A percentile compares a stretch with the other conserved stretches of the same genome.
Evolutionary conservation across 257 asterid genomes (phyloP).

Genomic region (Osmanthus fragrans): DNA sequence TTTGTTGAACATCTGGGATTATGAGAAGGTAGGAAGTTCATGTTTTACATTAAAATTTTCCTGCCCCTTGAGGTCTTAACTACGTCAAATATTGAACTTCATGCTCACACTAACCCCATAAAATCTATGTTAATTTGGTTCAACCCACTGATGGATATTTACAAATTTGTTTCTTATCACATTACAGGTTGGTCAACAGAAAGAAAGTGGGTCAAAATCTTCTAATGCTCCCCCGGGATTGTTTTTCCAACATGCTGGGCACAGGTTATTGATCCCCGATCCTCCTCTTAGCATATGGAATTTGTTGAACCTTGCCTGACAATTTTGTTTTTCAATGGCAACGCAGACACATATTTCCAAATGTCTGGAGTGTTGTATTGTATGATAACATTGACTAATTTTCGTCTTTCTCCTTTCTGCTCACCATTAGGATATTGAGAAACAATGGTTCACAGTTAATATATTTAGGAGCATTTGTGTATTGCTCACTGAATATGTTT

Average conservation of each 20-base stretch:
- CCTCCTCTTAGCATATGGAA: background rate
- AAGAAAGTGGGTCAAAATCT: slow-evolving; percentile 54
- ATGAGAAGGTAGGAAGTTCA: too few relatives aligned
- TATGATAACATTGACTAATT: too few relatives aligned
- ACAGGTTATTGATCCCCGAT: slow-evolving; percentile 56
- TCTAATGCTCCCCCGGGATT: slow-evolving; percentile 68
- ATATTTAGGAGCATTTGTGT: too few relatives aligned
- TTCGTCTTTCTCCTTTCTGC: too few relatives aligned
- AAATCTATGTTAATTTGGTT: slow-evolving; percentile 12
- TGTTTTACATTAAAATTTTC: slow-evolving; percentile 7
- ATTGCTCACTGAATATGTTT: too few relatives aligned
- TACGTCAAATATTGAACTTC: background rate
- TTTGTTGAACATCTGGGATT: too few relatives aligned
- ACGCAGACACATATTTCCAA: too few relatives aligned
- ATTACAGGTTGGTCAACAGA: slow-evolving; percentile 65
- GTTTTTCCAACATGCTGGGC: slow-evolving; percentile 98
- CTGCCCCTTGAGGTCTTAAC: background rate
- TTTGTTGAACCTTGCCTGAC: background rate
- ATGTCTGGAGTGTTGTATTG: too few relatives aligned
- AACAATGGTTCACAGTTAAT: background rate
- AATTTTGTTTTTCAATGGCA: too few relatives aligned
- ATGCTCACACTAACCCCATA: background rate
- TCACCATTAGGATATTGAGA: too few relatives aligned
- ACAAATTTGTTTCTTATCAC: slow-evolving; percentile 13
- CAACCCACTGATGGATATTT: slow-evolving; percentile 3